phyloP scores from a whole-genome alignment of 2,329 filamentous ascomycete species.

The Plectosphaerella sp. region DNA sequence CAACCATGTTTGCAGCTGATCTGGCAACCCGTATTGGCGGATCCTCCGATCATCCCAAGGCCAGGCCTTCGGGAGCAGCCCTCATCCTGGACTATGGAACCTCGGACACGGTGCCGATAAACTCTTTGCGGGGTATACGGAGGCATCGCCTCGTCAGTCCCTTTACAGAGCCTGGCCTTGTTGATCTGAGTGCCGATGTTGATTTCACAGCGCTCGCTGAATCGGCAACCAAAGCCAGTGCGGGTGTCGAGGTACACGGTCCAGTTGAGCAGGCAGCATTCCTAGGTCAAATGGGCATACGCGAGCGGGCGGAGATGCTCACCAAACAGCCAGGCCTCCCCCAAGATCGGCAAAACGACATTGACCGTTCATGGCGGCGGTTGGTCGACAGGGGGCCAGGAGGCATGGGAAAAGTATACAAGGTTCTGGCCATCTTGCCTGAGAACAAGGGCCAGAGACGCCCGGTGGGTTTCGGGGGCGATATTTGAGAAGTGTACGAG shows the following conservation, averaged over 20 bases:
- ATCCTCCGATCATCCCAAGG: constrained; percentile 47
- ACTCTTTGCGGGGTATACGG: constrained; percentile 86
- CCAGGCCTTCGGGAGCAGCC: constrained; percentile 71
- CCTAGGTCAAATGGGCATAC: constrained; percentile 75
- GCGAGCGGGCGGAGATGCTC: constrained; percentile 68
- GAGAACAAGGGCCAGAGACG: constrained; percentile 68
- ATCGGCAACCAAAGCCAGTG: constrained; percentile 68
- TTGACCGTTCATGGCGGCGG: constrained; percentile 74
- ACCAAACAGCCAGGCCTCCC: constrained; percentile 37
- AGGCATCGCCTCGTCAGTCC: constrained; percentile 73
- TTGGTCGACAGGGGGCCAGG: constrained; percentile 76
- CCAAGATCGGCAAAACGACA: constrained; percentile 48
- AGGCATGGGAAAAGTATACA: constrained; percentile 94
- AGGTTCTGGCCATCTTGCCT: constrained; percentile 85
- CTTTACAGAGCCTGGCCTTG: constrained; percentile 72
- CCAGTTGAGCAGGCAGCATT: constrained; percentile 84
- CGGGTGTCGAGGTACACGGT: constrained; percentile 85
- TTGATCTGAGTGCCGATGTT: constrained; percentile 89
- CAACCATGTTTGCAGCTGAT: constrained; percentile 71
- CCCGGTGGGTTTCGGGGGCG: constrained; percentile 90
- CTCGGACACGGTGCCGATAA: constrained; percentile 69
- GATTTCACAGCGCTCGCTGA: constrained; percentile 89
- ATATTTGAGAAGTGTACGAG: constrained; percentile 29
- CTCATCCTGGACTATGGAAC: constrained; percentile 97
- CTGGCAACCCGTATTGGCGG: constrained; percentile 85